Percentiles rank a stretch among this genome's conserved stretches.
These are phyloP conservation scores for Serpula lacrymans DNA, from an alignment of 768 basidiomycete genomes.

Conservation along the genomic window DNA sequence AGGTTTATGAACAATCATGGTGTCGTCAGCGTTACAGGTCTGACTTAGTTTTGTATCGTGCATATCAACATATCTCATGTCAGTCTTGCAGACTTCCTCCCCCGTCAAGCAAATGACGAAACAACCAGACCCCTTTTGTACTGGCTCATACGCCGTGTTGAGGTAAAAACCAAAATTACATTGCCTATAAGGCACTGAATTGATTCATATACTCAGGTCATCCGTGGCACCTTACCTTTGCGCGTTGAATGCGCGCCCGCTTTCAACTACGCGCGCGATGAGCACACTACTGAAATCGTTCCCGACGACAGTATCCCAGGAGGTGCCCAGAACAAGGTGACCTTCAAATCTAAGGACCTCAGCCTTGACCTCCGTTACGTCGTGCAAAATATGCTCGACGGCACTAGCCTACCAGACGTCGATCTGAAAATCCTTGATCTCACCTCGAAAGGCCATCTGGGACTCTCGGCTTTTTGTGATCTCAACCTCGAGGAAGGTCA, in stretches of 20 bases:
- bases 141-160: conserved; percentile 83
- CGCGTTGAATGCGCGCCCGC: conserved; percentile 91
- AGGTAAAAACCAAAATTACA: conserved; percentile 40
- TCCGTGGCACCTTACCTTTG: conserved; percentile 79
- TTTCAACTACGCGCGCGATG: conserved; percentile 87
- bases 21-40: conserved; percentile 82
- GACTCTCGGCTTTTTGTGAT: conserved; percentile 55
- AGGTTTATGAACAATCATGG: conserved; percentile 85
- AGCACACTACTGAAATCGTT: conserved; percentile 62
- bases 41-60: conserved; percentile 3
- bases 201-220: conserved; percentile 51
- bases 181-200: too few species aligned
- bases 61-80: conserved; percentile 8
- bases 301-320: conserved; percentile 43
- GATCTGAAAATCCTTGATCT: conserved; percentile 62
- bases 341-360: conserved; percentile 58
- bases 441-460: conserved; percentile 69
- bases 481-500: conserved; percentile 81
- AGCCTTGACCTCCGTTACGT: conserved; percentile 78
- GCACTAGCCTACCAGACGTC: conserved; percentile 49
- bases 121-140: conserved; percentile 64
- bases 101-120: conserved; percentile 46
- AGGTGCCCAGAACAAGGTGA: conserved; percentile 48
- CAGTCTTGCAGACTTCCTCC: conserved; percentile 63
- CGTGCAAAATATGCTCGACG: conserved; percentile 51